phyloP scores from a whole-genome alignment of 352 stramenopile genomes.

The Pythium insidiosum region DNA sequence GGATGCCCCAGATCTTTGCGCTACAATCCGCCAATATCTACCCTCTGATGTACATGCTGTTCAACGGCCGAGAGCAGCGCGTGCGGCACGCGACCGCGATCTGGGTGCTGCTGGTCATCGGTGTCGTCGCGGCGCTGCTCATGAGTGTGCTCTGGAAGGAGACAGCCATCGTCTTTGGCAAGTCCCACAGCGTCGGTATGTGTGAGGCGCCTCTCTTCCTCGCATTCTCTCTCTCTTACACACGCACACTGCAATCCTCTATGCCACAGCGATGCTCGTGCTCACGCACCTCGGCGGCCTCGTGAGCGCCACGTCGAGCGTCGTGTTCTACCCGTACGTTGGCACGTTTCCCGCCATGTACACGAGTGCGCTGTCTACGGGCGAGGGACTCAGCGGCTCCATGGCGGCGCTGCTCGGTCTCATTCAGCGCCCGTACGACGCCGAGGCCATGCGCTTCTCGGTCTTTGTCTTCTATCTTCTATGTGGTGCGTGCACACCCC shows the following conservation, averaged over 20 bases:
- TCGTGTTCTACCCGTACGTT: constrained; percentile 72
- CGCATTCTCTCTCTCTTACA: not conserved
- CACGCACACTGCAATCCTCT: not conserved
- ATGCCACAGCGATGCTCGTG: constrained; percentile 34
- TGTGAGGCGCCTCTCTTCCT: not conserved
- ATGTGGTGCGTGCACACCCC: constrained; percentile 25
- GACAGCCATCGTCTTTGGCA: constrained; percentile 37
- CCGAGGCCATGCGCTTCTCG: constrained; percentile 36
- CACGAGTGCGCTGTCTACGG: constrained; percentile 54
- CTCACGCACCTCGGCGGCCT: constrained; percentile 57
- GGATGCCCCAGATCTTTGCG: constrained; percentile 35
- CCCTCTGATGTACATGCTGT: constrained; percentile 55
- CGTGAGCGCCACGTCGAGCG: constrained; percentile 61
- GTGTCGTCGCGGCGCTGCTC: constrained; percentile 35
- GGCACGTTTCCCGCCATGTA: constrained; percentile 49
- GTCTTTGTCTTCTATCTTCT: constrained; percentile 49
- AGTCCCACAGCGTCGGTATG: constrained; percentile 40
- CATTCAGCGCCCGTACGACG: constrained; percentile 43
- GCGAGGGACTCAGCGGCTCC: constrained; percentile 56
- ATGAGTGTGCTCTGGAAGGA: constrained; percentile 49
- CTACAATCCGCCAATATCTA: constrained; percentile 68
- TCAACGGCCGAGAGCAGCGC: constrained; percentile 37
- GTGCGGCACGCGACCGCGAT: constrained; percentile 34
- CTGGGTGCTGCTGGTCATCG: constrained; percentile 45
- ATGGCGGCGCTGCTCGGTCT: constrained; percentile 48